These are phyloP conservation scores for Hypoxylon sp. DNA, from an alignment of 2,329 filamentous ascomycete genomes.

Conservation along the genomic window DNA sequence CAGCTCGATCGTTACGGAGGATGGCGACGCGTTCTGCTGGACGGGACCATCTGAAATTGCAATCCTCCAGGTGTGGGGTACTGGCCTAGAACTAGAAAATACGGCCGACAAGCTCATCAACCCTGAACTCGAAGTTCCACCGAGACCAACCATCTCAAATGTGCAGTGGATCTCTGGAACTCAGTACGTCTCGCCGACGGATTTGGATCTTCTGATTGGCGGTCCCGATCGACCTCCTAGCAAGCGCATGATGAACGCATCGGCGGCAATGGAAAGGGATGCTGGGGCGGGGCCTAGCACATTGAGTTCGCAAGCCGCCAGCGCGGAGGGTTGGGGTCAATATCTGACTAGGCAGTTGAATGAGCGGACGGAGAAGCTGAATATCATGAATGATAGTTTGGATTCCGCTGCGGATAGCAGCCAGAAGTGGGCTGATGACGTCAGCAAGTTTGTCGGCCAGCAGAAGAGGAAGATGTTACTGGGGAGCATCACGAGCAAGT, in stretches of 20 bases:
- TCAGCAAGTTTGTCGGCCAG: constrained; percentile 85
- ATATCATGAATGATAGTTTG: constrained; percentile 86
- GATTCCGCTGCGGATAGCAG: constrained; percentile 85
- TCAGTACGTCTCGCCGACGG: constrained; percentile 87
- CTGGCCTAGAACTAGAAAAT: constrained; percentile 74
- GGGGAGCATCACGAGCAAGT: constrained; percentile 76
- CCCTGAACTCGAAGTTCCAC: constrained; percentile 78
- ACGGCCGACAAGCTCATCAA: constrained; percentile 84
- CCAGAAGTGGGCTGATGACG: constrained; percentile 87
- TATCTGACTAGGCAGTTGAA: constrained; percentile 91
- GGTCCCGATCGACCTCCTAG: constrained; percentile 89
- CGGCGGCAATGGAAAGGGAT: constrained; percentile 79
- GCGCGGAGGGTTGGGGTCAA: constrained; percentile 77
- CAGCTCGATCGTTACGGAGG: constrained; percentile 78
- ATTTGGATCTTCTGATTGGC: constrained; percentile 92
- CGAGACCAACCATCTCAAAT: constrained; percentile 93
- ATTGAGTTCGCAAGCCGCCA: constrained; percentile 51
- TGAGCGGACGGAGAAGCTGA: constrained; percentile 90
- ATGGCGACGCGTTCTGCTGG: constrained; percentile 90
- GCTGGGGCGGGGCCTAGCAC: constrained; percentile 53
- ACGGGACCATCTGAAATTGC: constrained; percentile 88
- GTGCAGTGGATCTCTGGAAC: constrained; percentile 97
- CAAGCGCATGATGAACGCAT: constrained; percentile 87
- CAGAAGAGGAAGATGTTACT: constrained; percentile 90
- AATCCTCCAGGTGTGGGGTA: constrained; percentile 87